Evolutionary conservation across 2,329 filamentous ascomycete genomes (phyloP), one percentile per base, ranked within the genome.

Genomic region (Byssothecium circinans): DNA sequence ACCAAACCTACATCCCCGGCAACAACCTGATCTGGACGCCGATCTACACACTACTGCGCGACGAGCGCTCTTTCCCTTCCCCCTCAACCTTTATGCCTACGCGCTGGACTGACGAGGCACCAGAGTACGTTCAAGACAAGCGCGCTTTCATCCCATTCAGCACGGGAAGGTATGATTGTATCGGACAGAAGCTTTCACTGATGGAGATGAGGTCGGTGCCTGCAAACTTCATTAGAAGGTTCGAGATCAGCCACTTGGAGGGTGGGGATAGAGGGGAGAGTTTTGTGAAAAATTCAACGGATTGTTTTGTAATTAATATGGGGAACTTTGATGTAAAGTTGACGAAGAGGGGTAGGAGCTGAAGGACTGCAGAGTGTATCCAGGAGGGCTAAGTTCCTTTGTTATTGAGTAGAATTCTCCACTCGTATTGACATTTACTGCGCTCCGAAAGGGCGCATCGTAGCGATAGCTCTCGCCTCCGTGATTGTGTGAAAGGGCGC

Each of bases 91-190:
- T 68, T 46, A 50, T 67, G 40, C 64, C 65, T 5, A 62, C 65
- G 43, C 61, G 64, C 51, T 67, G 65, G 65, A 66, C 59, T 11
- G 45, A 52, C 33, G 60, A 65, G 30, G 40, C 53, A 8, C 54
- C 57, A 8, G 50, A 53, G 4, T 54, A 58, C 6, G 33, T 64
- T 22, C 48, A 57, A 2, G 59, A 69, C 33, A 68, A 65, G 44
- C 62, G 77, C 41, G 87, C 88, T 0, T 91, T 88, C 69, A 88
- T 85, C 53, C 84, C 88, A 1, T 89, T 89, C 57, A 82, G 79
- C 27, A 73, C 87, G 45, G 86, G 86, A 0, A 78, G 83, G 0
- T 76, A 86, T n/a, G 84, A 83, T 3, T 89, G 86, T 61, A 85
- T 89, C 23, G 86, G 86, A 1, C 88, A 88, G 75, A 79, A 67